Evolutionary conservation across 805 yeast genomes (phyloP).

Genomic region (Lachancea sp.): DNA sequence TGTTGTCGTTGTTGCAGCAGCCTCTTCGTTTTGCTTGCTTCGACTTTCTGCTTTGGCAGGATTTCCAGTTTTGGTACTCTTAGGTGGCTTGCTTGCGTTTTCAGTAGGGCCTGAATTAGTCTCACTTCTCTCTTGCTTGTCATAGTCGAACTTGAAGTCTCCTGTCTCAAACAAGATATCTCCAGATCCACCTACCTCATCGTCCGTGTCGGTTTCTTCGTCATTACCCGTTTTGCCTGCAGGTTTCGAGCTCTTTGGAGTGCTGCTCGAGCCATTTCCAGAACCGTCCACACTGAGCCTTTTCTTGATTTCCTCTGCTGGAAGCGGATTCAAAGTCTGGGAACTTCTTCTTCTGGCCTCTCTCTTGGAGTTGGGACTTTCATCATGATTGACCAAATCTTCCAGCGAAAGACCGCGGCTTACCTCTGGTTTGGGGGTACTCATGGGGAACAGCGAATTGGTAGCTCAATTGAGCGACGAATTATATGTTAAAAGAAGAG

Average conservation of each 20-base stretch:
- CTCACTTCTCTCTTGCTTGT: slow-evolving; percentile 23
- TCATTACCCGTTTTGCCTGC: slow-evolving; percentile 8
- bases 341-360: slow-evolving; percentile 12
- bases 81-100: not conserved
- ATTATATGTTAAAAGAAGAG: no score
- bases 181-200: slow-evolving; percentile 19
- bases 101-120: not conserved
- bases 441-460: not conserved
- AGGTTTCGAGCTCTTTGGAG: not conserved
- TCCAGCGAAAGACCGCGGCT: slow-evolving; percentile 32
- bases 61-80: not conserved
- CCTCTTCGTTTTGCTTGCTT: not conserved
- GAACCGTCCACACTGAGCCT: slow-evolving; percentile 5
- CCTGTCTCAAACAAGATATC: slow-evolving; percentile 22
- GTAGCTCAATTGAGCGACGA: no score
- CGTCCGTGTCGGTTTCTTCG: slow-evolving; percentile 33
- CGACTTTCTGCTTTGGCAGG: slow-evolving; percentile 3
- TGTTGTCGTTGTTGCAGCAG: not conserved
- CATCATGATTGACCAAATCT: slow-evolving; percentile 34
- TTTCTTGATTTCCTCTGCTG: slow-evolving; percentile 6
- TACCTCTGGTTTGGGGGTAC: slow-evolving; percentile 12
- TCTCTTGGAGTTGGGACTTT: slow-evolving; percentile 9
- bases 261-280: not conserved
- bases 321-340: slow-evolving; percentile 11
- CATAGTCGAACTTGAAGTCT: slow-evolving; percentile 26